Conservation (phyloP, 768 basidiomycete genomes). For the Austroboletus eburneus region DNA sequence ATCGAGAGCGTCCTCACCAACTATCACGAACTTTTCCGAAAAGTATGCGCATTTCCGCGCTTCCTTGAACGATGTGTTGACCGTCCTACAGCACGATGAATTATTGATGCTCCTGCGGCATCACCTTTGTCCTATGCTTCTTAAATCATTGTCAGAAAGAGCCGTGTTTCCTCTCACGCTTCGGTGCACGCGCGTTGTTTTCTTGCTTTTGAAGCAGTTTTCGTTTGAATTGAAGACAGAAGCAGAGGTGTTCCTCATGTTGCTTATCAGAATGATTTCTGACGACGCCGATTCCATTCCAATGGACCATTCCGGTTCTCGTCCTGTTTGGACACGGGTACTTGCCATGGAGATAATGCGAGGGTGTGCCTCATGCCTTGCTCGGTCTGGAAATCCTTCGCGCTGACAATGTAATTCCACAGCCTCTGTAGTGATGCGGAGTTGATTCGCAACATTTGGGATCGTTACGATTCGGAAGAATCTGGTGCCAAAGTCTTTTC, state of each 20-base stretch:
- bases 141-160: conserved; percentile 79
- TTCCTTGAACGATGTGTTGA: background rate
- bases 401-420: conserved; percentile 5
- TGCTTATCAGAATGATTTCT: conserved; percentile 61
- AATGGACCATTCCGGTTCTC: conserved; percentile 28
- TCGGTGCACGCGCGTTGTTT: conserved; percentile 90
- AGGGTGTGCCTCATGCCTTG: conserved; percentile 46
- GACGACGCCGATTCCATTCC: conserved; percentile 42
- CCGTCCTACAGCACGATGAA: conserved; percentile 60
- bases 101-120: conserved; percentile 82
- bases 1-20: conserved; percentile 96
- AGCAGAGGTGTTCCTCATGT: conserved; percentile 79
- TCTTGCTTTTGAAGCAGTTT: conserved; percentile 90
- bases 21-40: conserved; percentile 80
- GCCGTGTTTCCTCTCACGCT: conserved; percentile 85
- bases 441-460: conserved; percentile 75
- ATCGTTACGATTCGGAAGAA: conserved; percentile 63
- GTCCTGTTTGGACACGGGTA: conserved; percentile 85
- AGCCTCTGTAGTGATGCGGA: conserved; percentile 79
- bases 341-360: conserved; percentile 90
- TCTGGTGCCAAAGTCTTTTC: conserved; percentile 68
- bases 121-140: conserved; percentile 85
- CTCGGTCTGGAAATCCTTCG: background rate
- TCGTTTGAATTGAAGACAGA: conserved; percentile 75
- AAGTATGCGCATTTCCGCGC: conserved; percentile 42